Percentiles rank a stretch among this genome's conserved stretches.
These are phyloP conservation scores for Ogataea pini DNA, from an alignment of 805 yeast species.

Conservation along the genomic window DNA sequence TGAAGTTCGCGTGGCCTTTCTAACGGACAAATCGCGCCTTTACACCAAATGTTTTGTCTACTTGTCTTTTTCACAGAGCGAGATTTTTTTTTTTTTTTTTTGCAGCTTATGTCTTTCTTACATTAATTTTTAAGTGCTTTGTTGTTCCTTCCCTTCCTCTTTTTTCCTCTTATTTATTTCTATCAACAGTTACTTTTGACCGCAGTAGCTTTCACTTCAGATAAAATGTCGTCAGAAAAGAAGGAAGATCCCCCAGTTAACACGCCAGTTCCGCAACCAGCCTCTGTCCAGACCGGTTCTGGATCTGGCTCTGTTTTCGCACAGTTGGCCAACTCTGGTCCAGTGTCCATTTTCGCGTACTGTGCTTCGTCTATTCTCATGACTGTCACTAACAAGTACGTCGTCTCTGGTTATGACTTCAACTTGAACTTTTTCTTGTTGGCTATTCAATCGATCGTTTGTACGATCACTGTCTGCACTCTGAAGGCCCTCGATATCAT, in stretches of 20 bases:
- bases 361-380: conserved; percentile 93
- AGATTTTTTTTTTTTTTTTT: not conserved
- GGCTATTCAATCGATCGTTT: conserved; percentile 86
- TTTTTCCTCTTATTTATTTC: not conserved
- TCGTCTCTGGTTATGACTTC: conserved; percentile 70
- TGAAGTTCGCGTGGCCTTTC: no score
- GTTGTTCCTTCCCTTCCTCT: not conserved
- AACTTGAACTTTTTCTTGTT: conserved; percentile 85
- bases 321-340: conserved; percentile 52
- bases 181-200: not conserved
- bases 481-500: conserved; percentile 75
- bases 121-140: not conserved
- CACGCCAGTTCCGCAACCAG: conserved; percentile 17
- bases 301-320: conserved; percentile 22
- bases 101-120: conserved; percentile 1
- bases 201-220: not conserved
- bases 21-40: not conserved
- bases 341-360: conserved; percentile 75
- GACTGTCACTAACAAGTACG: conserved; percentile 97
- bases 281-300: conserved; percentile 19
- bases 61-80: conserved; percentile 2
- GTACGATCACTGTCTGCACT: conserved; percentile 70
- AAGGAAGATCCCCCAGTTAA: conserved; percentile 30
- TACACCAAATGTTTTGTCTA: conserved; percentile 3
- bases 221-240: conserved; percentile 28